Evolutionary conservation across 441 rosid genomes (phyloP).

Genomic region (Capsella rubella): DNA sequence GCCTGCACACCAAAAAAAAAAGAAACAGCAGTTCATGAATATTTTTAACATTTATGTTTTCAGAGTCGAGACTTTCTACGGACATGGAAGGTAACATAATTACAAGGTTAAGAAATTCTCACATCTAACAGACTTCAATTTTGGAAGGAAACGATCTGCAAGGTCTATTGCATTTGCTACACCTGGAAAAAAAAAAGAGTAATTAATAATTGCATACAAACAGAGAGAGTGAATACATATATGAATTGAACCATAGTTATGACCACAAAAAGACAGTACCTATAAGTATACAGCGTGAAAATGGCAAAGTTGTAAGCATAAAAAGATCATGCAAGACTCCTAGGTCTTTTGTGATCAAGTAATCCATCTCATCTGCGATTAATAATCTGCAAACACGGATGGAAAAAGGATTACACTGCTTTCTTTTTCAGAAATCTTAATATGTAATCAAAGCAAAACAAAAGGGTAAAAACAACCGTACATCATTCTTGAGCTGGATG

Average conservation of each 20-base stretch:
- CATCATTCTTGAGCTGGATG: constrained; percentile 66
- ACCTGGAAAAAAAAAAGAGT: constrained; percentile 50
- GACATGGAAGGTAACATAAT: neutral
- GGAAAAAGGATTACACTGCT: neutral
- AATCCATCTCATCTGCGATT: constrained; percentile 89
- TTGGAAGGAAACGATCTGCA: constrained; percentile 88
- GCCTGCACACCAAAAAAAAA: constrained; percentile 48
- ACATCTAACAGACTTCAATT: constrained; percentile 76
- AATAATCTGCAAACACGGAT: constrained; percentile 57
- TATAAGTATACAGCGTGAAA: constrained; percentile 77
- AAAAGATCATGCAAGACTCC: constrained; percentile 88
- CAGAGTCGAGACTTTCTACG: neutral
- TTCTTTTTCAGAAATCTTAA: neutral
- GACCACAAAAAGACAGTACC: constrained; percentile 47
- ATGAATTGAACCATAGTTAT: neutral
- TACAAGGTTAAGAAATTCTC: constrained; percentile 42
- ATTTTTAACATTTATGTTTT: neutral
- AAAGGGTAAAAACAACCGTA: constrained; percentile 40
- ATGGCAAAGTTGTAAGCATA: constrained; percentile 84
- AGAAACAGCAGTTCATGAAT: neutral
- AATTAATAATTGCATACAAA: neutral
- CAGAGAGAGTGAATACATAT: neutral
- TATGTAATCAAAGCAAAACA: neutral
- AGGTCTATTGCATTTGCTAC: constrained; percentile 92
- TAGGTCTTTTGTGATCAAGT: constrained; percentile 76